These are phyloP conservation scores for Hortaea sp. DNA, from an alignment of 2,329 filamentous ascomycete genomes.

Conservation along the genomic window DNA sequence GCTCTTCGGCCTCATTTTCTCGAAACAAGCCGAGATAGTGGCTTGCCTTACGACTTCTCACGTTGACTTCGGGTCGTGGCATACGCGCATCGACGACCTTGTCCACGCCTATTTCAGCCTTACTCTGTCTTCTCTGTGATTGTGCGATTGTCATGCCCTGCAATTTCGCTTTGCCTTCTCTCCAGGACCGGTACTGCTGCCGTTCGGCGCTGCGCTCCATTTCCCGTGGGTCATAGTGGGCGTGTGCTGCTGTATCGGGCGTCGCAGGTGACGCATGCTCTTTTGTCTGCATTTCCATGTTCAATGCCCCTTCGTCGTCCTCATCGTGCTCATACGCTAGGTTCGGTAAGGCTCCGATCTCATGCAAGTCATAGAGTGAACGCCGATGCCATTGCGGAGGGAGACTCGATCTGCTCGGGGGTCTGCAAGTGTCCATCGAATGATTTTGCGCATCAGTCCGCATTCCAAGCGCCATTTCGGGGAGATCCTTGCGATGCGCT, in stretches of 20 bases:
- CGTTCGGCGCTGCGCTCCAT: slow-evolving; percentile 30
- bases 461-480: neutral
- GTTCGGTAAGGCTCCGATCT: slow-evolving; percentile 8
- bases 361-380: slow-evolving; percentile 23
- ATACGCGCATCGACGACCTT: slow-evolving; percentile 55
- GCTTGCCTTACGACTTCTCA: slow-evolving; percentile 55
- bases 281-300: neutral
- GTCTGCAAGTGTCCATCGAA: neutral
- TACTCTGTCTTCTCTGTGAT: slow-evolving; percentile 23
- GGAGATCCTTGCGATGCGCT: neutral
- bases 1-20: slow-evolving; percentile 47
- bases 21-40: slow-evolving; percentile 57
- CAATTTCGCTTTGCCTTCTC: slow-evolving; percentile 37
- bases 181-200: slow-evolving; percentile 39
- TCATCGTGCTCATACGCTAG: neutral
- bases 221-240: slow-evolving; percentile 7
- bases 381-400: slow-evolving; percentile 19
- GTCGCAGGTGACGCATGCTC: slow-evolving; percentile 8
- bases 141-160: slow-evolving; percentile 28
- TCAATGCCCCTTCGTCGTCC: neutral
- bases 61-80: slow-evolving; percentile 42
- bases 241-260: slow-evolving; percentile 7
- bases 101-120: slow-evolving; percentile 37
- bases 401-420: slow-evolving; percentile 10
- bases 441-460: neutral